Conservation (phyloP, 2,329 filamentous ascomycete genomes). For the Trichophyton verrucosum region DNA sequence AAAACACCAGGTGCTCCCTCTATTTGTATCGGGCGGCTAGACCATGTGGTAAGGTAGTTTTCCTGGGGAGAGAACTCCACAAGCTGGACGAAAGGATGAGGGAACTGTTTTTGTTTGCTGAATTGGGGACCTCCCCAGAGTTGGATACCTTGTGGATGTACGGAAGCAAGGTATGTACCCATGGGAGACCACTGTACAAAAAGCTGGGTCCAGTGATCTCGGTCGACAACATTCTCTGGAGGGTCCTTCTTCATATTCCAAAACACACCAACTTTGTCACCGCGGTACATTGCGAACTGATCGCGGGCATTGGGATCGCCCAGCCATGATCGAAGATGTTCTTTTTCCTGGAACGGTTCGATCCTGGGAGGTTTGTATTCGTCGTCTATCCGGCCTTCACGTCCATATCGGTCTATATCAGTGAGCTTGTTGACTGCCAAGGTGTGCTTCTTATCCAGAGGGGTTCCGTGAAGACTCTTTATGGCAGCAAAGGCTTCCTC, state of each 20-base stretch:
- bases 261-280: slow-evolving; percentile 83
- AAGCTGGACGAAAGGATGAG: slow-evolving; percentile 89
- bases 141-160: slow-evolving; percentile 92
- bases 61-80: slow-evolving; percentile 91
- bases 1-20: slow-evolving; percentile 78
- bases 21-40: slow-evolving; percentile 80
- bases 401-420: slow-evolving; percentile 90
- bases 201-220: slow-evolving; percentile 92
- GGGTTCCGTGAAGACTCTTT: slow-evolving; percentile 70
- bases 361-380: slow-evolving; percentile 73
- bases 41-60: slow-evolving; percentile 94
- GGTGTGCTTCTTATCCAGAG: slow-evolving; percentile 94
- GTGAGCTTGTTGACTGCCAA: slow-evolving; percentile 95
- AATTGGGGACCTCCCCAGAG: slow-evolving; percentile 89
- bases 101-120: slow-evolving; percentile 82
- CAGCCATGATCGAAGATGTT: slow-evolving; percentile 89
- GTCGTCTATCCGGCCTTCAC: slow-evolving; percentile 86
- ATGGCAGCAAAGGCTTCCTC: slow-evolving; percentile 82
- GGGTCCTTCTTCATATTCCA: slow-evolving; percentile 96
- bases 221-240: slow-evolving; percentile 80
- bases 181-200: slow-evolving; percentile 97
- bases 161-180: slow-evolving; percentile 85
- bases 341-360: slow-evolving; percentile 77
- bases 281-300: slow-evolving; percentile 89
- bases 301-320: slow-evolving; percentile 80